Conservation (phyloP, 768 basidiomycete species). For the Xerocomellus intermedius region DNA sequence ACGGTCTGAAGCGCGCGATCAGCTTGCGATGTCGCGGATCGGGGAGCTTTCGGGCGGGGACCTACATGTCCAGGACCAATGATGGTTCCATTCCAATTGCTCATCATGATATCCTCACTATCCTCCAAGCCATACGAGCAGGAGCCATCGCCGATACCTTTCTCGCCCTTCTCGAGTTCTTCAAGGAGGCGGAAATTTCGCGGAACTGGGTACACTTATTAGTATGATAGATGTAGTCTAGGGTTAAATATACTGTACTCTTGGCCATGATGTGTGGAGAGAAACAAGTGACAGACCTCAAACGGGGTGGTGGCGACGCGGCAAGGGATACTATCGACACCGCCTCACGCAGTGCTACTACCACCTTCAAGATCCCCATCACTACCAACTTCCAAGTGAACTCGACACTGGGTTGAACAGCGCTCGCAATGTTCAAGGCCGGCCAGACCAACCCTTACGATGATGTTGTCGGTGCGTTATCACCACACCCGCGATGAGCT, state of each 20-base stretch:
- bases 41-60: constrained; percentile 10
- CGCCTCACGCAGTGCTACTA: constrained; percentile 28
- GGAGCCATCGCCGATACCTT: constrained; percentile 97
- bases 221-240: neutral
- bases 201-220: constrained; percentile 60
- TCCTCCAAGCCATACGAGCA: constrained; percentile 97
- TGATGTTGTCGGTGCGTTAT: constrained; percentile 80
- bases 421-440: constrained; percentile 63
- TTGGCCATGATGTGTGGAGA: constrained; percentile 45
- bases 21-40: constrained; percentile 15
- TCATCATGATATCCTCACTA: constrained; percentile 95
- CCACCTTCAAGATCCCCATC: constrained; percentile 7
- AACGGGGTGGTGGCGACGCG: neutral
- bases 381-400: constrained; percentile 5
- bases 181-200: constrained; percentile 96
- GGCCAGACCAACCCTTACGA: constrained; percentile 77
- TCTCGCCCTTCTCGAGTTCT: constrained; percentile 99
- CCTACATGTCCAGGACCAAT: constrained; percentile 96
- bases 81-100: constrained; percentile 98
- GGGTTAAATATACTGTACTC: constrained; percentile 35
- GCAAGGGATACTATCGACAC: constrained; percentile 24
- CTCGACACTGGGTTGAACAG: constrained; percentile 2
- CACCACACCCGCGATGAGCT: constrained; percentile 3
- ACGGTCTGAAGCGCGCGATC: constrained; percentile 61
- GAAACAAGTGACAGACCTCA: constrained; percentile 3